phyloP scores from a whole-genome alignment of 2,329 filamentous ascomycete genomes.

The Ascosphaera aggregata region DNA sequence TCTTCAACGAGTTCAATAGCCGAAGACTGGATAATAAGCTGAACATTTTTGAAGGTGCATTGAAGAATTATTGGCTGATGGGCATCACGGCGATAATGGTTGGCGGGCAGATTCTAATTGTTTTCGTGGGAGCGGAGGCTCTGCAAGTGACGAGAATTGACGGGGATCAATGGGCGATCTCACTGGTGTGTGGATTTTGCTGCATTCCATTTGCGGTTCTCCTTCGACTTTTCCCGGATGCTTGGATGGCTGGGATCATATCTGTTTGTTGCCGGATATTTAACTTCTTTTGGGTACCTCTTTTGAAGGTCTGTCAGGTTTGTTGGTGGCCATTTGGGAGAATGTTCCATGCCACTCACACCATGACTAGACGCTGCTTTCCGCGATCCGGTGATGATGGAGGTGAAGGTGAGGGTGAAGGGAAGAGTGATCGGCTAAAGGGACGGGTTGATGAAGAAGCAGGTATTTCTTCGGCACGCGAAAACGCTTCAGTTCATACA shows the following conservation, averaged over 20 bases:
- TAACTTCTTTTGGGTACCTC: slow-evolving; percentile 24
- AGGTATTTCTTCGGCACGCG: background rate
- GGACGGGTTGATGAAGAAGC: slow-evolving; percentile 4
- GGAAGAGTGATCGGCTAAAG: slow-evolving; percentile 7
- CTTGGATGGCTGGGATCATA: slow-evolving; percentile 21
- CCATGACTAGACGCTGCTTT: slow-evolving; percentile 9
- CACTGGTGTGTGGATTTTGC: slow-evolving; percentile 58
- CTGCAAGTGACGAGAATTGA: slow-evolving; percentile 53
- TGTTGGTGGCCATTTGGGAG: slow-evolving; percentile 12
- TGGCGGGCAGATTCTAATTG: slow-evolving; percentile 69
- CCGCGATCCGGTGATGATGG: slow-evolving; percentile 6
- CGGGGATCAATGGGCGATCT: slow-evolving; percentile 66
- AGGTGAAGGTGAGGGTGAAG: slow-evolving; percentile 2
- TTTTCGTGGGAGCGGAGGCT: slow-evolving; percentile 61
- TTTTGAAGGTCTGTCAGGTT: slow-evolving; percentile 11
- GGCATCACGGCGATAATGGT: slow-evolving; percentile 71
- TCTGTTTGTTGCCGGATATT: slow-evolving; percentile 30
- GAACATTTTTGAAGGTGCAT: slow-evolving; percentile 83
- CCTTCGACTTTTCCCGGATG: slow-evolving; percentile 65
- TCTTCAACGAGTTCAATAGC: slow-evolving; percentile 97
- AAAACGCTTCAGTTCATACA: background rate
- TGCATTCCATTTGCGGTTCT: slow-evolving; percentile 66
- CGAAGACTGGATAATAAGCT: slow-evolving; percentile 82
- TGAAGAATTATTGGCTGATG: slow-evolving; percentile 72
- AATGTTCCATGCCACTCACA: slow-evolving; percentile 7